Evolutionary conservation across 768 basidiomycete genomes (phyloP), one percentile per base, ranked within the genome.

Genomic region (Dendrothele bispora): DNA sequence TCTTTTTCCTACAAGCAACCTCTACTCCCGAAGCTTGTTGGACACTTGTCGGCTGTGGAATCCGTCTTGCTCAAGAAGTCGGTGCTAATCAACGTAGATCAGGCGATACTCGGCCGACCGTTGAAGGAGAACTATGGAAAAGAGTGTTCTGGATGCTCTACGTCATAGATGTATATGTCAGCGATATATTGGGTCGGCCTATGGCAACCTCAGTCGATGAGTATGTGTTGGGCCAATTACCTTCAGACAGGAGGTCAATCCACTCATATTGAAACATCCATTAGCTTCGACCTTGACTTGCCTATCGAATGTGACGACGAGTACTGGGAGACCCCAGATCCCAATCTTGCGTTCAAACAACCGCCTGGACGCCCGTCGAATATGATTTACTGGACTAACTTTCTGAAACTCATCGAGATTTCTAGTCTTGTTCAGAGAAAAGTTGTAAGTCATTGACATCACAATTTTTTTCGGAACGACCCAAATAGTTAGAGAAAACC

Each of bases 301-400:
- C 80, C 80, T 1, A 60, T 75, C 1, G 72, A 74, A 27, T 77
- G 81, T 8, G 82, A 84, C 50, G 82, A 82, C 51, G 80, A 82
- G 20, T 47, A 47, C 25, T 81, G 79, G 78, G 70, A 74, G 26
- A 67, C 57, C 26, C 68, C 55, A 46, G 63, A 69, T n/a, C 67
- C 66, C 0, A 60, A 63, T 2, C 58, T 65, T 7, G 67, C 70
- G 20, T 80, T 78, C 54, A 61, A 62, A 18, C 80, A 82, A 55
- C 80, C 80, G 2, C 52, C 60, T 4, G 67, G 62, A n/a, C 71
- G 67, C 39, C 68, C 70, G 1, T 71, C 73, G 8, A 43, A 57
- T 8, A 56, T 76, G 4, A 49, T 71, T 0, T 72, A 68, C 21
- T 78, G 77, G 55, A 62, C 70, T 30, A 59, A 67, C 25, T 68